Evolutionary conservation across 1,284 basidiomycete species (phyloP), one percentile per base, ranked within the genome.

Genomic region (Inonotus obliquus): DNA sequence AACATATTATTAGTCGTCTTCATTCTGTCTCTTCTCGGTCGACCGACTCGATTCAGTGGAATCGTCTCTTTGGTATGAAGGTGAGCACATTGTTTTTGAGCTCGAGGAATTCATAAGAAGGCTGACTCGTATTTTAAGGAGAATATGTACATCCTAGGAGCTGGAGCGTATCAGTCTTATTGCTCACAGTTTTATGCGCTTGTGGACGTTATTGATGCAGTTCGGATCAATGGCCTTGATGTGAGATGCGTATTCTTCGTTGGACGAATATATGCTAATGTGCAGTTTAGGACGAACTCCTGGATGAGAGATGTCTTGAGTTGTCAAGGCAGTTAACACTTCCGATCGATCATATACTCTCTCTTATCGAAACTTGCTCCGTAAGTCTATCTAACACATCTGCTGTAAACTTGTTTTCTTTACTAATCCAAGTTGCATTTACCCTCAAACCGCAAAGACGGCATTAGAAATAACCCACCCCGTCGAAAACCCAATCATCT

Each of bases 91-190:
- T n/a, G n/a, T n/a, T n/a, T n/a, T n/a, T n/a, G n/a, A n/a, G 13
- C 25, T 21, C 25, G 35, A 6, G 45, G 10, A 21, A 17, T 14
- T 35, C 6, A 9, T 9, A 44, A 9, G 23, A 25, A 14, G 19
- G 13, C 38, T 47, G 13, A 17, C 19, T 19, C n/a, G 2, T 52
- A 13, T 7, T 21, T 27, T n/a, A 54, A 60, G 25, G 47, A 35
- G 14, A 39, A 54, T 25, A 25, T 49, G 23, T 54, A 49, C 23
- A 35, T 63, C 10, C 19, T 37, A 14, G 57, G 62, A 23, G 39
- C 54, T n/a, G 62, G 62, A 23, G 62, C 58, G 25, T 63, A 63
- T 48, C 51, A 47, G 32, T 63, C 62, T 29, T 63, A 63, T 29
- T 63, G 62, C 53, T 14, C 62, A 1, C 56, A 63, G 27, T 63